Evolutionary conservation across 2,329 filamentous ascomycete genomes (phyloP), one percentile per base, ranked within the genome.

Genomic region (Xylaria multiplex): DNA sequence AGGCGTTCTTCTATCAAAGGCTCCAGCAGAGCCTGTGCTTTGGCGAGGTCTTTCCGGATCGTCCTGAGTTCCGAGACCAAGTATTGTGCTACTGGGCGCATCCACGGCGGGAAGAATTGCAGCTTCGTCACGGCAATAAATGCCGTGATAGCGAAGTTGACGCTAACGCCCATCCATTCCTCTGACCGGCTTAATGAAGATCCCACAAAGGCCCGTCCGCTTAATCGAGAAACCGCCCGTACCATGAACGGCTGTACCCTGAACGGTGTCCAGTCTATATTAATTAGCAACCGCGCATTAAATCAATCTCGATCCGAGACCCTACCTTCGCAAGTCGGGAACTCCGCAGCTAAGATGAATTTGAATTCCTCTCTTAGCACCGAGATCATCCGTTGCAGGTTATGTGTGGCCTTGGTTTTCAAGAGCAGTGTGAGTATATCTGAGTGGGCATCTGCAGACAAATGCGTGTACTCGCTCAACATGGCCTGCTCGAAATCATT

Each of bases 251-350:
- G 81, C 43, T 86, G 84, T 70, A 87, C 81, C 69, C 81, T 82
- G 57, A 87, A 81, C 0, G 84, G 73, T 1, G 82, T 86, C 86
- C 86, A 88, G 66, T 87, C 85, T 83, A 60, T 14, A n/a, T 16
- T 16, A 4, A 37, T 62, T 66, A 70, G 68, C 58, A 43, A 62
- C 24, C 19, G 68, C 48, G 67, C 67, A 50, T 55, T 14, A n/a
- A 19, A 61, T 27, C 30, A 40, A 40, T 40, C 35, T 65, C 64
- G 9, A n/a, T 32, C 49, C 30, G 22, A 37, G 46, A 22, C 43
- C 43, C 50, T 75, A 79, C 78, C 78, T 61, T 82, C 76, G 68
- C 83, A 85, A 16, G 78, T 74, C 5, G 83, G 82, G 46, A 86
- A 84, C 71, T 85, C 83, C 1, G 80, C 79, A 11, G 77, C 79